A percentile compares a stretch with the other conserved stretches of the same genome.
These are phyloP conservation scores for Penicillium mononematosum DNA, from an alignment of 495 filamentous ascomycete species.

Conservation along the genomic window DNA sequence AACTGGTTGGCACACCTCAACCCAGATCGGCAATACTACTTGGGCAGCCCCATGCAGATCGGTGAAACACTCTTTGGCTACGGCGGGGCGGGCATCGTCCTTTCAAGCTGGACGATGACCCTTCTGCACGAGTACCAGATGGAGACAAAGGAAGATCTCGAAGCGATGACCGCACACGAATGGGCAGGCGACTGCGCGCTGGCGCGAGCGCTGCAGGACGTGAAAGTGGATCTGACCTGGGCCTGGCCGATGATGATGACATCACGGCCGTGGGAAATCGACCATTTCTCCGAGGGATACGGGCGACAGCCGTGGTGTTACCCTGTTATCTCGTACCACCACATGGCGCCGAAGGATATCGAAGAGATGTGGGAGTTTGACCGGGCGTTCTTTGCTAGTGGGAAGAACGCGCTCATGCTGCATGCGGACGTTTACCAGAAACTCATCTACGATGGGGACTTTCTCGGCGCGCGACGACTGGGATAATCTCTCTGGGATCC, in stretches of 20 bases:
- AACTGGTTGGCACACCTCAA: conserved; percentile 55
- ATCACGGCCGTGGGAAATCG: conserved; percentile 35
- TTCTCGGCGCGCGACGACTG: conserved; percentile 27
- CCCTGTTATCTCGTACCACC: conserved; percentile 49
- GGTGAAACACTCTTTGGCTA: conserved; percentile 53
- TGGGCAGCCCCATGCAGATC: conserved; percentile 49
- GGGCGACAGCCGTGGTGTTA: conserved; percentile 51
- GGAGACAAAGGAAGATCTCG: conserved; percentile 24
- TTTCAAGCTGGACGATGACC: conserved; percentile 33
- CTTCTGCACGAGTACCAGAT: conserved; percentile 23
- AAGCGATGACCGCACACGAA: conserved; percentile 29
- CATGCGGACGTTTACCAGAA: conserved; percentile 37
- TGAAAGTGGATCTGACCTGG: conserved; percentile 33
- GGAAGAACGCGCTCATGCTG: conserved; percentile 30
- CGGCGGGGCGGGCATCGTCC: conserved; percentile 60
- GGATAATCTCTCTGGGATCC: conserved; percentile 33
- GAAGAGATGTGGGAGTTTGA: conserved; percentile 47
- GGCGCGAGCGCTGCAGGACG: conserved; percentile 39
- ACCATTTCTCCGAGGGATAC: conserved; percentile 40
- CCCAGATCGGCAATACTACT: conserved; percentile 49
- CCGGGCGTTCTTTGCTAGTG: conserved; percentile 42
- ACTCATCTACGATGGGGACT: conserved; percentile 24
- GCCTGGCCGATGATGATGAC: conserved; percentile 44
- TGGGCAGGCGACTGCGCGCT: conserved; percentile 45
- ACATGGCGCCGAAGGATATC: conserved; percentile 45